Evolutionary conservation across 768 basidiomycete genomes (phyloP).

Genomic region (Lactarius psammicola): DNA sequence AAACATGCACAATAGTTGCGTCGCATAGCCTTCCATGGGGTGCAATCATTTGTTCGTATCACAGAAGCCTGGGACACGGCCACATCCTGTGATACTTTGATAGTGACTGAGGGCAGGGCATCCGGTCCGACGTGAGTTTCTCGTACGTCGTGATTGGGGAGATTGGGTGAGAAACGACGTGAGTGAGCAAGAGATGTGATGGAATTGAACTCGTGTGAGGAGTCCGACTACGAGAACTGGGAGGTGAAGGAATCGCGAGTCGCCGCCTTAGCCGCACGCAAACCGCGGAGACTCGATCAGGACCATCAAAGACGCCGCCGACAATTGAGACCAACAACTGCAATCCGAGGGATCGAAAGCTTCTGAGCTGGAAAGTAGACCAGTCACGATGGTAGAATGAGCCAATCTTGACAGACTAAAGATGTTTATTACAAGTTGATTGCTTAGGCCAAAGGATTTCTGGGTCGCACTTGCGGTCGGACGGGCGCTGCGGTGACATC

Average conservation of each 20-base stretch:
- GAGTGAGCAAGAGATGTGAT: neutral
- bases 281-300: neutral
- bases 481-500: slow-evolving; percentile 1
- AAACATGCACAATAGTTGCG: neutral
- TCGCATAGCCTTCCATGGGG: neutral
- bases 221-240: slow-evolving; percentile 1
- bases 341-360: too few relatives aligned
- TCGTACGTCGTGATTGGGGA: neutral
- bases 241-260: neutral
- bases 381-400: neutral
- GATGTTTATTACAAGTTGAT: too few relatives aligned
- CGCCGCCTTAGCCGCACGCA: neutral
- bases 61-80: neutral
- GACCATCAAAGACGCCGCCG: neutral
- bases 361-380: neutral
- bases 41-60: neutral
- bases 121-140: neutral
- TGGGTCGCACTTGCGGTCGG: neutral
- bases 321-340: neutral
- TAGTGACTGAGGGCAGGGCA: neutral
- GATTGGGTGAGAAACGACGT: neutral
- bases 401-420: too few relatives aligned
- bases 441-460: neutral
- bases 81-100: neutral
- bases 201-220: neutral